Conservation (phyloP, 305 asterid genomes). For the Solanum hybrid region DNA sequence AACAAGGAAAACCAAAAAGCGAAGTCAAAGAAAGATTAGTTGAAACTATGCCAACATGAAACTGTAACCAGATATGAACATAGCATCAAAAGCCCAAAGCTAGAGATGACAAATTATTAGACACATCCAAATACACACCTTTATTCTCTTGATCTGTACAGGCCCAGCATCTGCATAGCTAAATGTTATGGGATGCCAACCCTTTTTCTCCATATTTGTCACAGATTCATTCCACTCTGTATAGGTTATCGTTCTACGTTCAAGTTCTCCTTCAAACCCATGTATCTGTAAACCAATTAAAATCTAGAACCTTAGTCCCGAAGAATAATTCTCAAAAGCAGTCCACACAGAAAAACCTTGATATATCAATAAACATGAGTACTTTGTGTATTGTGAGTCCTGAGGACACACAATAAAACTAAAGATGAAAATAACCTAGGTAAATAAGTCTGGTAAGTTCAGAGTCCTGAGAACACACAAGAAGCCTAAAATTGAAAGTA, state of each 20-base stretch:
- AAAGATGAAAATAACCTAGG: neutral
- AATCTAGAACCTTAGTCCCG: neutral
- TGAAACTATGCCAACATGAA: neutral
- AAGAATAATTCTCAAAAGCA: neutral
- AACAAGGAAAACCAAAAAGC: neutral
- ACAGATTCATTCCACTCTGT: constrained; percentile 70
- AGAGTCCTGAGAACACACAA: neutral
- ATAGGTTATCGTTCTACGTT: constrained; percentile 84
- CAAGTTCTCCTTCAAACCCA: constrained; percentile 72
- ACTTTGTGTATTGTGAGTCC: neutral
- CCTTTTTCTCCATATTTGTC: constrained; percentile 40
- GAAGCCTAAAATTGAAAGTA: neutral
- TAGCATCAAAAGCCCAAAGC: neutral
- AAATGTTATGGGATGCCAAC: constrained; percentile 88
- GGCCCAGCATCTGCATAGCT: constrained; percentile 56
- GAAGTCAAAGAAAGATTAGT: neutral
- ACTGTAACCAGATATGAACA: neutral
- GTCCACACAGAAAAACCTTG: neutral
- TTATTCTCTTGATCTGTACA: constrained; percentile 58
- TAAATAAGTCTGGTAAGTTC: neutral
- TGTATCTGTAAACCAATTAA: constrained; percentile 42
- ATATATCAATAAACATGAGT: neutral
- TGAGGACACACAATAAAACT: neutral
- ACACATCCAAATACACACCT: constrained; percentile 23
- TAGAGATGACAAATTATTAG: neutral